These are phyloP conservation scores for Micractinium sp. DNA, from an alignment of 139 green algal species.

Conservation along the genomic window DNA sequence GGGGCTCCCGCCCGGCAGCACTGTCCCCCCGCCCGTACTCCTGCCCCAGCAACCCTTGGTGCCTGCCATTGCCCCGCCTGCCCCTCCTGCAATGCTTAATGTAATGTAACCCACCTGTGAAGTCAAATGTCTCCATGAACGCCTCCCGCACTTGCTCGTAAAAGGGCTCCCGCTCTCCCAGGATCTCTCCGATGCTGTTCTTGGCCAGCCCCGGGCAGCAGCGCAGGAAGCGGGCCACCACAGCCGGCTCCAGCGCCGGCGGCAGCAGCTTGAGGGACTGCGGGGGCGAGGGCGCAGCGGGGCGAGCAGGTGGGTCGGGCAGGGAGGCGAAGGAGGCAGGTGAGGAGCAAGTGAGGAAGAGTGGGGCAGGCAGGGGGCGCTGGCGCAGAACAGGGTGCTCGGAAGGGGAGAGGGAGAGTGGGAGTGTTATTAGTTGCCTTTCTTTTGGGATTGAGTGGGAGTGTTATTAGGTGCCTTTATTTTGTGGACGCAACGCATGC, in stretches of 20 bases:
- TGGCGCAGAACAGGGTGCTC: not conserved
- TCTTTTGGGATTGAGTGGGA: no score
- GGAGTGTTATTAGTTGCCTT: no score
- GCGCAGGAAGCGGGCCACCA: slow-evolving; percentile 86
- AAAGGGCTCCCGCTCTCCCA: slow-evolving; percentile 92
- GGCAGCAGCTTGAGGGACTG: slow-evolving; percentile 85
- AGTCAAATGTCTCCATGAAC: slow-evolving; percentile 82
- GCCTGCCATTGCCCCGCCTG: not conserved
- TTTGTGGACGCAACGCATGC: no score
- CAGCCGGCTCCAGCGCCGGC: slow-evolving; percentile 49
- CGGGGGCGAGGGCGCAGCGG: not conserved
- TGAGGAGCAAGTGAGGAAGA: not conserved
- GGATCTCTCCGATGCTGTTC: slow-evolving; percentile 86
- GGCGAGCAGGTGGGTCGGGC: not conserved
- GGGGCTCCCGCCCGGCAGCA: no score
- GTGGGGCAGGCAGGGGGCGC: no score
- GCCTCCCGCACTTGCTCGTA: slow-evolving; percentile 75
- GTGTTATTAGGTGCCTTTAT: no score
- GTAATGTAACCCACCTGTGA: slow-evolving; percentile 49
- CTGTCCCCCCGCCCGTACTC: no score
- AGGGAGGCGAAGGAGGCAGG: not conserved
- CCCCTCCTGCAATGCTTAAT: not conserved
- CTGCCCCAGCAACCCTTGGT: not conserved
- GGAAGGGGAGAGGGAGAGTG: no score
- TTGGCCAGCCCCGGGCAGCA: slow-evolving; percentile 90